phyloP scores from a whole-genome alignment of 305 asterid species.

The Solanum hybrid region DNA sequence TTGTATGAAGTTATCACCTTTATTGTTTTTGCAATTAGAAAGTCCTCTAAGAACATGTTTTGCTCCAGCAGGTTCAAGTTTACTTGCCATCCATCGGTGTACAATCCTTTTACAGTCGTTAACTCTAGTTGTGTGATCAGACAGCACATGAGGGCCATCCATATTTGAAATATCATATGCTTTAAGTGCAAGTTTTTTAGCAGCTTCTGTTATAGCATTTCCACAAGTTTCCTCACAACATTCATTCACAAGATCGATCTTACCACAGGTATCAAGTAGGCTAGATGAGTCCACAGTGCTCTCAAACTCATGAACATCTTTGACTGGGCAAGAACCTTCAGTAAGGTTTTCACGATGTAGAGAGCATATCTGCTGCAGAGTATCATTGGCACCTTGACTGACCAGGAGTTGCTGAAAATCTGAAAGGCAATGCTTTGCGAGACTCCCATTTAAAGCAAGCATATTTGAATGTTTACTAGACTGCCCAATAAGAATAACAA shows the following conservation, averaged over 20 bases:
- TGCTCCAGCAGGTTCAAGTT: conserved; percentile 74
- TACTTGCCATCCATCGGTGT: conserved; percentile 85
- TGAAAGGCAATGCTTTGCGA: conserved; percentile 74
- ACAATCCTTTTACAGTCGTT: conserved; percentile 74
- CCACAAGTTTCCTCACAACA: conserved; percentile 93
- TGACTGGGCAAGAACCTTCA: conserved; percentile 85
- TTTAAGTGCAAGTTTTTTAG: conserved; percentile 64
- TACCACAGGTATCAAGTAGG: conserved; percentile 77
- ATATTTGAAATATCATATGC: conserved; percentile 47
- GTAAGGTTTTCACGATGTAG: conserved; percentile 69
- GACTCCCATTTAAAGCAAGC: conserved; percentile 63
- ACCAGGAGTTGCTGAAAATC: conserved; percentile 76
- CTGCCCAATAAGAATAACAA: conserved; percentile 75
- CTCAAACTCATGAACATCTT: conserved; percentile 64
- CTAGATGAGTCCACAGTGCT: conserved; percentile 51
- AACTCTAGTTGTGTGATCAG: conserved; percentile 59
- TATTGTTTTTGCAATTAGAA: conserved; percentile 83
- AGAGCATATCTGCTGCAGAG: conserved; percentile 66
- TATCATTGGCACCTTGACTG: conserved; percentile 77
- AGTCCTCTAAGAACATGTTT: conserved; percentile 82
- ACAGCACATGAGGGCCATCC: conserved; percentile 39
- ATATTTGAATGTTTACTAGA: conserved; percentile 58
- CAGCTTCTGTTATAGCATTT: conserved; percentile 79
- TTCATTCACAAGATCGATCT: conserved; percentile 76
- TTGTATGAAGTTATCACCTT: conserved; percentile 39